Evolutionary conservation across 768 basidiomycete genomes (phyloP).

Genomic region (Mycena sanguinolenta): DNA sequence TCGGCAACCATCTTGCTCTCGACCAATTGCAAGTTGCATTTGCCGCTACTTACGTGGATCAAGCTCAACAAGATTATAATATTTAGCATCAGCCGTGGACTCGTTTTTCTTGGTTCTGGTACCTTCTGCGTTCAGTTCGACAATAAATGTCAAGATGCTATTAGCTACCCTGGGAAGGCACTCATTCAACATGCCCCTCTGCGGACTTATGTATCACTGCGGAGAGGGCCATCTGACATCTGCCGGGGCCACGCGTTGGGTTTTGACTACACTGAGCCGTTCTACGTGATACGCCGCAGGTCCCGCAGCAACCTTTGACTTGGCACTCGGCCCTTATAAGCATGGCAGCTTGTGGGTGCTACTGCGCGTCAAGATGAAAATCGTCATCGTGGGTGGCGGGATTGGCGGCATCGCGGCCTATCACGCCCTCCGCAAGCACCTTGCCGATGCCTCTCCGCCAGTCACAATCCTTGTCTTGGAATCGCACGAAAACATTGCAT

Average conservation of each 20-base stretch:
- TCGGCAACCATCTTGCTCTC: no score
- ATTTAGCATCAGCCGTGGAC: no score
- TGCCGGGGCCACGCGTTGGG: conserved; percentile 16
- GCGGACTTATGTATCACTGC: background rate
- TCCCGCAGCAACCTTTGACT: conserved; percentile 35
- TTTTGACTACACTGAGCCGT: conserved; percentile 1
- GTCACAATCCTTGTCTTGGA: conserved; percentile 49
- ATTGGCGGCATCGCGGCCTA: conserved; percentile 39
- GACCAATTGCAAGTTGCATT: no score
- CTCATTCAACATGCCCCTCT: background rate
- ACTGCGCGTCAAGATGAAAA: conserved; percentile 35
- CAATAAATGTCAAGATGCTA: no score
- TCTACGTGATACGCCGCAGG: conserved; percentile 30
- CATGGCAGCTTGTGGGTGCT: background rate
- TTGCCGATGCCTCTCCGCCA: conserved; percentile 37
- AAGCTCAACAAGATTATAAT: no score
- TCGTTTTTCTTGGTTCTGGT: no score
- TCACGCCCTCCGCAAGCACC: conserved; percentile 46
- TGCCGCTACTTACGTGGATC: no score
- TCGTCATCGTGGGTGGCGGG: conserved; percentile 39
- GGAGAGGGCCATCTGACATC: conserved; percentile 27
- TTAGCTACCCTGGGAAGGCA: background rate
- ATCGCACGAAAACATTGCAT: conserved; percentile 45
- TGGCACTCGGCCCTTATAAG: background rate
- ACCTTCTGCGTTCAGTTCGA: no score